Conservation (phyloP, 176 grass and related monocot genomes). For the Zoysia japonica region DNA sequence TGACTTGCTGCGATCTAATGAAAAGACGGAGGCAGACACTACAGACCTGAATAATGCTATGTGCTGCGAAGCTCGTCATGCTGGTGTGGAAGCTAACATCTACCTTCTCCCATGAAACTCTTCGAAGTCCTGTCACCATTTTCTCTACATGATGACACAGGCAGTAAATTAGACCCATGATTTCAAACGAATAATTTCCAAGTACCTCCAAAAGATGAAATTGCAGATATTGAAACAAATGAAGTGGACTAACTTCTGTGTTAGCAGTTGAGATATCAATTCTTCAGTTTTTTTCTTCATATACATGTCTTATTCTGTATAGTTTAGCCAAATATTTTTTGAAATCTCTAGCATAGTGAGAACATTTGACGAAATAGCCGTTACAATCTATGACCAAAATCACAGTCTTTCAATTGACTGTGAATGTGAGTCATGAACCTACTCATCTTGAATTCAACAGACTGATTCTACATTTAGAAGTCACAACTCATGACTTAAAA, state of each 20-base stretch:
- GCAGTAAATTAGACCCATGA: background rate
- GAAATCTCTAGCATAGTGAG: slow-evolving; percentile 6
- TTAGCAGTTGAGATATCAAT: background rate
- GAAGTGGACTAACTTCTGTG: background rate
- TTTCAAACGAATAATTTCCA: background rate
- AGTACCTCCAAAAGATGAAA: background rate
- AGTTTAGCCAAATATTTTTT: background rate
- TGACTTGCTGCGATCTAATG: background rate
- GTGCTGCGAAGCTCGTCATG: slow-evolving; percentile 65
- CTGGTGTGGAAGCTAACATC: slow-evolving; percentile 82
- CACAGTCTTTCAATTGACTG: slow-evolving; percentile 16
- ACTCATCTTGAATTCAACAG: background rate
- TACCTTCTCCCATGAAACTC: slow-evolving; percentile 79
- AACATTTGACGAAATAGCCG: slow-evolving; percentile 20
- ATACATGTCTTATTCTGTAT: background rate
- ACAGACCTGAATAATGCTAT: slow-evolving; percentile 82
- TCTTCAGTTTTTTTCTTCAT: background rate
- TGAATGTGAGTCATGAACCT: slow-evolving; percentile 21
- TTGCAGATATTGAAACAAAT: background rate
- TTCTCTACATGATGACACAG: slow-evolving; percentile 46
- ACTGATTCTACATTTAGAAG: slow-evolving; percentile 14
- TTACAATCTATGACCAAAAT: slow-evolving; percentile 3
- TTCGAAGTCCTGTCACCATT: slow-evolving; percentile 65
- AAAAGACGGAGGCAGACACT: background rate
- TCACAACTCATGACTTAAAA: slow-evolving; percentile 20